These are phyloP conservation scores for Elsinoe arachidis DNA, from an alignment of 2,329 filamentous ascomycete species.

Conservation along the genomic window DNA sequence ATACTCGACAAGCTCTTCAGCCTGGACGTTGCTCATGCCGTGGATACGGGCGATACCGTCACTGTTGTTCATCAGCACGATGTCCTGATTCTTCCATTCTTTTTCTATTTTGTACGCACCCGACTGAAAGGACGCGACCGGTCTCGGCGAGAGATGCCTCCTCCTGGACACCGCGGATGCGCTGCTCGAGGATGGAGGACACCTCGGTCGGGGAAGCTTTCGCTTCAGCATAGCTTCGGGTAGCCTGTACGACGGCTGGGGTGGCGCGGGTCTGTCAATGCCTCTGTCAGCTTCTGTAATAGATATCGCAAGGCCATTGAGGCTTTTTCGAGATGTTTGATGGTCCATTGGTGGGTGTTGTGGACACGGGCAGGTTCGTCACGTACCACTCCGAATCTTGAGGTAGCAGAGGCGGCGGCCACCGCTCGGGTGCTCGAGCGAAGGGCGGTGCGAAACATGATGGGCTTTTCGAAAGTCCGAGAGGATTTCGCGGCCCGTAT, in stretches of 20 bases:
- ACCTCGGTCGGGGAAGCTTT: conserved; percentile 97
- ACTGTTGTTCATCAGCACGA: conserved; percentile 49
- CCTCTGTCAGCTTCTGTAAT: conserved; percentile 40
- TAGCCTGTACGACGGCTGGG: conserved; percentile 65
- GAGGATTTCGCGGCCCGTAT: conserved; percentile 16
- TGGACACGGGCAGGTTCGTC: conserved; percentile 31
- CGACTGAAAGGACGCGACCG: conserved; percentile 95
- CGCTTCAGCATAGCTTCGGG: conserved; percentile 86
- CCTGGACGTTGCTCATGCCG: conserved; percentile 99
- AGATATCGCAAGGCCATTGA: conserved; percentile 16
- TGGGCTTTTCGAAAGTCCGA: conserved; percentile 26
- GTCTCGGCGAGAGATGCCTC: conserved; percentile 96
- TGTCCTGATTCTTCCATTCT: conserved; percentile 16
- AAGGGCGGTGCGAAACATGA: conserved; percentile 98
- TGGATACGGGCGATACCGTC: conserved; percentile 99
- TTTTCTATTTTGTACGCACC: conserved; percentile 56
- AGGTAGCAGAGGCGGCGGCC: conserved; percentile 83
- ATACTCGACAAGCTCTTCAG: conserved; percentile 99
- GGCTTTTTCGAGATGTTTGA: conserved; percentile 28
- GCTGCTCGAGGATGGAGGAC: conserved; percentile 98
- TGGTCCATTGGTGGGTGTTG: conserved; percentile 31
- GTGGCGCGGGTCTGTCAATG: conserved; percentile 70
- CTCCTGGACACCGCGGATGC: conserved; percentile 97
- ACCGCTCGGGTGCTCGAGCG: conserved; percentile 93
- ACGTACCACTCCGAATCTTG: conserved; percentile 94